Conservation (phyloP, 1,139 yeast species). For the Candida glucosophila region DNA sequence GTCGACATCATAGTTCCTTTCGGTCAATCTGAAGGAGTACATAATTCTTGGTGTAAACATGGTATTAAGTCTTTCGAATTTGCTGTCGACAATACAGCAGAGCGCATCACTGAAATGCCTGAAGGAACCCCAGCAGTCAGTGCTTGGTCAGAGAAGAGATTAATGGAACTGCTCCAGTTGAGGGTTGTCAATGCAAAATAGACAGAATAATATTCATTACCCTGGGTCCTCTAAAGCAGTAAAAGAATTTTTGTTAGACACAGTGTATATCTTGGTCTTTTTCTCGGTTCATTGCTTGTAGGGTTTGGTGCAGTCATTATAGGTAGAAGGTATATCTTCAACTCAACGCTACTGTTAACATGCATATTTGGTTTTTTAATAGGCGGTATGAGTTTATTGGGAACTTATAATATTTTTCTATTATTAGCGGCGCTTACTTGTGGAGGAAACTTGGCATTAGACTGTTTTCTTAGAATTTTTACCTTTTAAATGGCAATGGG, state of each 20-base stretch:
- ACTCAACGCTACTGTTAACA: conserved; percentile 40
- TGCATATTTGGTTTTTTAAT: conserved; percentile 44
- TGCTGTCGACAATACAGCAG: conserved; percentile 4
- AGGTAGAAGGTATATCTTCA: conserved; percentile 51
- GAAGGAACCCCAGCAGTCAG: conserved; percentile 5
- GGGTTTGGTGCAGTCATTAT: conserved; percentile 53
- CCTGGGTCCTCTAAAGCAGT: too few species aligned
- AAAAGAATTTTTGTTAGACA: too few species aligned
- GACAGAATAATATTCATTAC: too few species aligned
- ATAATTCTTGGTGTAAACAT: conserved; percentile 13
- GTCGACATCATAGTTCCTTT: conserved; percentile 17
- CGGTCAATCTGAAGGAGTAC: conserved; percentile 11
- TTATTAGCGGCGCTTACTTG: conserved; percentile 39
- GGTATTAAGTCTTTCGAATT: conserved; percentile 7
- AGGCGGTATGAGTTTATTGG: conserved; percentile 42
- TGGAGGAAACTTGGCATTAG: conserved; percentile 57
- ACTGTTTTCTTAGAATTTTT: conserved; percentile 53
- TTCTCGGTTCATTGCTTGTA: conserved; percentile 49
- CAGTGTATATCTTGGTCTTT: conserved; percentile 42
- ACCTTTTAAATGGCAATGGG: conserved; percentile 45
- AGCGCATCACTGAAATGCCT: conserved; percentile 4
- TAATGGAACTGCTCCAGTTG: conserved; percentile 3
- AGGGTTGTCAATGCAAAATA: conserved; percentile 5
- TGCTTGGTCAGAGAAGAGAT: conserved; percentile 4
- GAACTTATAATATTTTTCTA: conserved; percentile 42